Evolutionary conservation across 768 basidiomycete species (phyloP).

Genomic region (Antrodiella citrinella): DNA sequence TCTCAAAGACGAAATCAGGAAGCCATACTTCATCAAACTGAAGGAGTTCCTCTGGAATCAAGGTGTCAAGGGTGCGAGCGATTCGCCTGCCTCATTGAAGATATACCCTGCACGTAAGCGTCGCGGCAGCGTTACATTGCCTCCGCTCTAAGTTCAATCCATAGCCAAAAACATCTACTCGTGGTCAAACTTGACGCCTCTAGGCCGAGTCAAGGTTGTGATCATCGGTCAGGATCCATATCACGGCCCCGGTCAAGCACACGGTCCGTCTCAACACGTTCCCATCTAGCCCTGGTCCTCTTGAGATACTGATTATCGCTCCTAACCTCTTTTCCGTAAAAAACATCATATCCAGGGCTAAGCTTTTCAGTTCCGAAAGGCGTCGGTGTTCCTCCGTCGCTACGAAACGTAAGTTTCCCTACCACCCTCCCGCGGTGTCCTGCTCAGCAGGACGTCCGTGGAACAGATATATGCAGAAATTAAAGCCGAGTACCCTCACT

Average conservation of each 20-base stretch:
- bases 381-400: slow-evolving; percentile 67
- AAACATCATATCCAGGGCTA: slow-evolving; percentile 40
- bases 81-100: slow-evolving; percentile 37
- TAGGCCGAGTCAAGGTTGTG: slow-evolving; percentile 80
- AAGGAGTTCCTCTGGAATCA: slow-evolving; percentile 64
- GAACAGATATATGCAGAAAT: slow-evolving; percentile 90
- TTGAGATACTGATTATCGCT: not conserved
- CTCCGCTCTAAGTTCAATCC: not conserved
- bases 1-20: slow-evolving; percentile 65
- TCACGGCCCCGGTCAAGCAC: slow-evolving; percentile 73
- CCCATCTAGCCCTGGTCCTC: no score
- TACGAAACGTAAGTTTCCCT: slow-evolving; percentile 59
- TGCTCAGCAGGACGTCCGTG: slow-evolving; percentile 8
- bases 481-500: slow-evolving; percentile 72
- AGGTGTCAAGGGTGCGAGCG: slow-evolving; percentile 47
- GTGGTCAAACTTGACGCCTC: slow-evolving; percentile 78
- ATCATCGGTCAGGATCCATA: slow-evolving; percentile 91
- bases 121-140: not conserved
- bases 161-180: slow-evolving; percentile 80
- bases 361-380: slow-evolving; percentile 88
- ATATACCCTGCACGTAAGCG: slow-evolving; percentile 74
- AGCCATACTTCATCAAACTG: slow-evolving; percentile 67
- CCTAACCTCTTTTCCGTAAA: not conserved
- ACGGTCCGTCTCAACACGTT: slow-evolving; percentile 55
- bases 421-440: no score